Conservation (phyloP, 768 basidiomycete species). For the Boletus insuetus region DNA sequence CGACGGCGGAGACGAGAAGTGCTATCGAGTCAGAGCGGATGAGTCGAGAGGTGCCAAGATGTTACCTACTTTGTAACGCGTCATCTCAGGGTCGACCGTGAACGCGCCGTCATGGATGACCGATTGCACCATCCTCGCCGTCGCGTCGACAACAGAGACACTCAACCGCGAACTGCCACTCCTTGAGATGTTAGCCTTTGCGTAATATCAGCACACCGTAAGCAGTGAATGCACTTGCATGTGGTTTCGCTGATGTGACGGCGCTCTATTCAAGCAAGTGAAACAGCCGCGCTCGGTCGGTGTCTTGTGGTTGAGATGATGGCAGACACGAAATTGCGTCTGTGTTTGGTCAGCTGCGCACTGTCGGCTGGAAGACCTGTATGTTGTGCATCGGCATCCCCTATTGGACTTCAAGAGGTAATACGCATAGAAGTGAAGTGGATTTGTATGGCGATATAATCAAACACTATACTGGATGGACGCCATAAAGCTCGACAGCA, state of each 20-base stretch:
- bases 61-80: not conserved
- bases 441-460: not conserved
- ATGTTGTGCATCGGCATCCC: not conserved
- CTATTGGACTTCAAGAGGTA: not conserved
- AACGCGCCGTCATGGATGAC: no score
- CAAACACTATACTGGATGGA: no score
- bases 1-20: not conserved
- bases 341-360: conserved; percentile 95
- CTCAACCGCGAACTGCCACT: conserved; percentile 67
- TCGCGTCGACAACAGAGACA: conserved; percentile 20
- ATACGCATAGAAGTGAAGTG: not conserved
- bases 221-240: conserved; percentile 88
- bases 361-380: conserved; percentile 45
- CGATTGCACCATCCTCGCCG: conserved; percentile 26
- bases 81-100: not conserved
- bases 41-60: not conserved
- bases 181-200: conserved; percentile 95
- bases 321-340: conserved; percentile 95
- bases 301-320: not conserved
- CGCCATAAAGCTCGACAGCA: no score
- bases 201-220: conserved; percentile 85
- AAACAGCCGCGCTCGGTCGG: not conserved
- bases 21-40: no score
- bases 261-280: conserved; percentile 87
- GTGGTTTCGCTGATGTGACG: conserved; percentile 82